Percentiles rank a stretch among this genome's conserved stretches.
Conservation (phyloP, 257 asterid species). For the Hygrophila difformis region DNA sequence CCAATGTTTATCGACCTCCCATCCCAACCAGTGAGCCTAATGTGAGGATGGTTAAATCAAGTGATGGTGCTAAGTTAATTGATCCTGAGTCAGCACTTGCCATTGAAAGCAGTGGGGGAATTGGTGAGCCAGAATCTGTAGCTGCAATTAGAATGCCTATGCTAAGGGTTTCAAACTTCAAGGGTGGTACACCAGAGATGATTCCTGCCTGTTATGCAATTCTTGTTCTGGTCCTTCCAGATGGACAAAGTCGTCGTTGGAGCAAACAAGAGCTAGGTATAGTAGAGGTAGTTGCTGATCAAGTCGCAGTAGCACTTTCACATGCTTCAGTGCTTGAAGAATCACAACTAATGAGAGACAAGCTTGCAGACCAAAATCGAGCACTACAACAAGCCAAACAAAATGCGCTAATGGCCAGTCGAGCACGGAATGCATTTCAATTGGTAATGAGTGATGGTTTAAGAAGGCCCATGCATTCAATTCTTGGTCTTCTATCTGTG, state of each 20-base stretch:
- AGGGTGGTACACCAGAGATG: conserved; percentile 85
- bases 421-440: conserved; percentile 75
- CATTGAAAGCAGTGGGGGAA: conserved; percentile 52
- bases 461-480: conserved; percentile 90
- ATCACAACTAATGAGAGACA: conserved; percentile 71
- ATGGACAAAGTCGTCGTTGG: conserved; percentile 63
- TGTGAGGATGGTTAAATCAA: conserved; percentile 54
- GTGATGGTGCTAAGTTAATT: conserved; percentile 58
- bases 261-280: conserved; percentile 67
- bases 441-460: conserved; percentile 76
- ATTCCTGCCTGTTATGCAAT: conserved; percentile 79
- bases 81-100: conserved; percentile 62
- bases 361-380: conserved; percentile 66
- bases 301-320: conserved; percentile 93
- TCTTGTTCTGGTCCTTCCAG: conserved; percentile 77
- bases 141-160: conserved; percentile 98
- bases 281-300: conserved; percentile 80
- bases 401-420: conserved; percentile 80
- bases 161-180: conserved; percentile 73
- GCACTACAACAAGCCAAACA: conserved; percentile 70
- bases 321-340: conserved; percentile 96
- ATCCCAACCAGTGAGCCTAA: conserved; percentile 49
- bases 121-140: conserved; percentile 52
- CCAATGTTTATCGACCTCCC: conserved; percentile 18
- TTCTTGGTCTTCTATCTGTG: conserved; percentile 63